Conservation (phyloP, 345 rosid genomes). For the Hibiscus trionum region DNA sequence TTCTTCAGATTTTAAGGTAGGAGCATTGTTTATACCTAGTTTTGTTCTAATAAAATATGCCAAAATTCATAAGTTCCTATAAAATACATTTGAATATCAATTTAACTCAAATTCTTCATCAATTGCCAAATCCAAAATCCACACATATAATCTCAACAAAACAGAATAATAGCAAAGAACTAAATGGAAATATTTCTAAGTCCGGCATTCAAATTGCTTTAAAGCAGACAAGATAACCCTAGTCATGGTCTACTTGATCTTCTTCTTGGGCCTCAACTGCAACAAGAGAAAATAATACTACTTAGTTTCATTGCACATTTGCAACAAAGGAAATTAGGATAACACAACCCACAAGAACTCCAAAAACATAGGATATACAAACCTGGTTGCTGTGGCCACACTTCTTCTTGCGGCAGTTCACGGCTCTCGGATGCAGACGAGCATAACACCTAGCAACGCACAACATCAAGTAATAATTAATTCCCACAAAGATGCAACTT, state of each 20-base stretch:
- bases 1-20: too few species aligned
- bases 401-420: constrained; percentile 96
- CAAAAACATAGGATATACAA: neutral
- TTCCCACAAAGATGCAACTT: neutral
- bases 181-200: neutral
- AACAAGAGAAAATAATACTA: neutral
- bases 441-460: neutral
- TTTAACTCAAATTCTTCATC: too few species aligned
- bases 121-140: too few species aligned
- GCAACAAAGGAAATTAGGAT: neutral
- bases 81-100: too few species aligned
- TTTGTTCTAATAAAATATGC: too few species aligned
- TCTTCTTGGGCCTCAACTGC: constrained; percentile 99
- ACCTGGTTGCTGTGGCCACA: constrained; percentile 99
- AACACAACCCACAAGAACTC: neutral
- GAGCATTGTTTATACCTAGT: too few species aligned
- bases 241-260: constrained; percentile 46
- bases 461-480: neutral
- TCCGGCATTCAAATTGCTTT: neutral
- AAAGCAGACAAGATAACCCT: neutral
- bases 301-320: neutral
- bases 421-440: constrained; percentile 73
- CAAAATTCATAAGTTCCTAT: too few species aligned
- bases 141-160: neutral
- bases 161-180: neutral